These are phyloP conservation scores for Phaeosphaeriaceae sp. DNA, from an alignment of 2,329 filamentous ascomycete species.

Conservation along the genomic window DNA sequence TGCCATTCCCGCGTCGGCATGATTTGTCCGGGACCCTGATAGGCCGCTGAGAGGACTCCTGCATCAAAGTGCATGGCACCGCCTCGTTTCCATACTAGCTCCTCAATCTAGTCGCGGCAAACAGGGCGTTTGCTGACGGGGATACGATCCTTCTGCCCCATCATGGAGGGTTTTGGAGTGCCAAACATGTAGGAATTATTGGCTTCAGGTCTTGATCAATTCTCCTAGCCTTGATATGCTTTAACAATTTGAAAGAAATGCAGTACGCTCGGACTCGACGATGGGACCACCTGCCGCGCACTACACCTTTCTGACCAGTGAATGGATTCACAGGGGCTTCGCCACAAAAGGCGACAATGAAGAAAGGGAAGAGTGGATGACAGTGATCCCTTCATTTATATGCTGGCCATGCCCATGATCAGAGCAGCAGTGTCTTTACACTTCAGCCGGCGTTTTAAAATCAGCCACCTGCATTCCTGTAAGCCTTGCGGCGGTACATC, in stretches of 20 bases:
- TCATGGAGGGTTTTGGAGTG: background rate
- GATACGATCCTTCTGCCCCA: background rate
- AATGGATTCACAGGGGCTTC: background rate
- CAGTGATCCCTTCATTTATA: background rate
- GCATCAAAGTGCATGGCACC: no score
- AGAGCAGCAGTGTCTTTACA: no score
- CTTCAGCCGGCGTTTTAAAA: background rate
- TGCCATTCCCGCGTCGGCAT: no score
- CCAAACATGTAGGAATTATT: background rate
- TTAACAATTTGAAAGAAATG: background rate
- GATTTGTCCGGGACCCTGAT: no score
- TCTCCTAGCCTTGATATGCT: background rate
- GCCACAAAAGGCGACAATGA: background rate
- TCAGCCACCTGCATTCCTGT: background rate
- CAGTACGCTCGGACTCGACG: background rate
- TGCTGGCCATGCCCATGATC: background rate
- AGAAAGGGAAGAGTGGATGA: background rate
- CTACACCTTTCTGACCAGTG: background rate
- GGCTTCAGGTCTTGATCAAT: background rate
- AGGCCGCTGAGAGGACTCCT: no score
- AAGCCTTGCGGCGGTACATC: background rate
- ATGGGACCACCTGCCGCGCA: background rate
- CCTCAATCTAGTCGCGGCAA: background rate
- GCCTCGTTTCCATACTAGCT: background rate
- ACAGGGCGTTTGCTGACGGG: background rate